phyloP scores from a whole-genome alignment of 192 early-diverging fungal species.

The Coemansia sp. region DNA sequence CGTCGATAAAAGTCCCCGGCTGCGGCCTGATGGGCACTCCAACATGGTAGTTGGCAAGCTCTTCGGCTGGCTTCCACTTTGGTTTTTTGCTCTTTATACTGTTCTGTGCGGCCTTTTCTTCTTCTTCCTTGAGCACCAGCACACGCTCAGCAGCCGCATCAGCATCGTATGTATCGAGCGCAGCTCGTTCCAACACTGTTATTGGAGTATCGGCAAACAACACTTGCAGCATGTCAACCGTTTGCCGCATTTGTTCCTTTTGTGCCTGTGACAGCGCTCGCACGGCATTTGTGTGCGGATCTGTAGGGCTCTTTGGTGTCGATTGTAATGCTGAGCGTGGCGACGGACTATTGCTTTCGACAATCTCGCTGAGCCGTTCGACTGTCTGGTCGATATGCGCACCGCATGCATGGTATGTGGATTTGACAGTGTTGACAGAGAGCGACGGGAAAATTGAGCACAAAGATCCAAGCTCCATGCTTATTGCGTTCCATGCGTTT shows the following conservation, averaged over 20 bases:
- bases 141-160: conserved; percentile 29
- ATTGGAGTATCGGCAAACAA: conserved; percentile 28
- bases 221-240: conserved; percentile 7
- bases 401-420: conserved; percentile 38
- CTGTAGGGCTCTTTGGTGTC: neutral
- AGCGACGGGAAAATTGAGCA: conserved; percentile 41
- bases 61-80: conserved; percentile 29
- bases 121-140: conserved; percentile 4
- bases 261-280: neutral
- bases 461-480: conserved; percentile 26
- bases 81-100: conserved; percentile 3
- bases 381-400: conserved; percentile 22
- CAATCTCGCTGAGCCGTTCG: conserved; percentile 15
- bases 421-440: conserved; percentile 20
- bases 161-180: conserved; percentile 11
- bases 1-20: neutral
- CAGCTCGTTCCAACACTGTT: conserved; percentile 19
- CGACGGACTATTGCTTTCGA: neutral
- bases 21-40: neutral
- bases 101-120: neutral
- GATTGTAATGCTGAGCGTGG: neutral
- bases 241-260: neutral
- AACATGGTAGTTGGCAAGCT: conserved; percentile 26
- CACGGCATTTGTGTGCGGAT: neutral
- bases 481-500: conserved; percentile 47